phyloP scores from a whole-genome alignment of 2,329 filamentous ascomycete species.

The Stachybotrys chlorohalonatus region DNA sequence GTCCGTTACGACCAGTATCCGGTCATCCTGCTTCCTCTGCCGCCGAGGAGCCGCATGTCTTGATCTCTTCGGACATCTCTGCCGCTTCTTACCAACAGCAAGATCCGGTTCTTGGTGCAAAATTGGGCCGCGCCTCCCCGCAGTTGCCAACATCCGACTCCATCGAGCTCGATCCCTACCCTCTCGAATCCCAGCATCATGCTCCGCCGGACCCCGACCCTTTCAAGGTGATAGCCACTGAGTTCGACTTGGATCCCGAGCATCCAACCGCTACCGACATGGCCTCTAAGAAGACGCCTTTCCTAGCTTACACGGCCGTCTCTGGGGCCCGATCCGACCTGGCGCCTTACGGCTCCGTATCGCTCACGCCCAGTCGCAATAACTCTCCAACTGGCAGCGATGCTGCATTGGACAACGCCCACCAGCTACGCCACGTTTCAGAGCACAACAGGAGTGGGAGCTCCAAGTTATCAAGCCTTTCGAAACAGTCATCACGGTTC shows the following conservation, averaged over 20 bases:
- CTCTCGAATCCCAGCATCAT: neutral
- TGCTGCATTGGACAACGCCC: slow-evolving; percentile 17
- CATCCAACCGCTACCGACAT: slow-evolving; percentile 16
- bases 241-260: slow-evolving; percentile 7
- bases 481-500: slow-evolving; percentile 21
- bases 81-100: neutral
- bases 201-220: slow-evolving; percentile 5
- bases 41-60: neutral
- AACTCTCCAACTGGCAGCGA: slow-evolving; percentile 26
- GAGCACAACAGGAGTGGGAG: slow-evolving; percentile 22
- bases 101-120: neutral
- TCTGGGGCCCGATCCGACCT: slow-evolving; percentile 12
- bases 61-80: neutral
- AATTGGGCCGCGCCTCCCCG: neutral
- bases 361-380: slow-evolving; percentile 23
- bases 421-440: slow-evolving; percentile 22
- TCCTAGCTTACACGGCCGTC: slow-evolving; percentile 20
- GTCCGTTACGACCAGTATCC: neutral
- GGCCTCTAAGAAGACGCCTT: slow-evolving; percentile 26
- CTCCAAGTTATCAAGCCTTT: slow-evolving; percentile 20
- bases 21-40: neutral
- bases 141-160: neutral
- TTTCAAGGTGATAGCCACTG: slow-evolving; percentile 17
- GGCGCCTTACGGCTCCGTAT: slow-evolving; percentile 29
- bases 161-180: neutral